Evolutionary conservation across 352 stramenopile species (phyloP), one percentile per base, ranked within the genome.

Genomic region (Globisporangium acanthophoron): DNA sequence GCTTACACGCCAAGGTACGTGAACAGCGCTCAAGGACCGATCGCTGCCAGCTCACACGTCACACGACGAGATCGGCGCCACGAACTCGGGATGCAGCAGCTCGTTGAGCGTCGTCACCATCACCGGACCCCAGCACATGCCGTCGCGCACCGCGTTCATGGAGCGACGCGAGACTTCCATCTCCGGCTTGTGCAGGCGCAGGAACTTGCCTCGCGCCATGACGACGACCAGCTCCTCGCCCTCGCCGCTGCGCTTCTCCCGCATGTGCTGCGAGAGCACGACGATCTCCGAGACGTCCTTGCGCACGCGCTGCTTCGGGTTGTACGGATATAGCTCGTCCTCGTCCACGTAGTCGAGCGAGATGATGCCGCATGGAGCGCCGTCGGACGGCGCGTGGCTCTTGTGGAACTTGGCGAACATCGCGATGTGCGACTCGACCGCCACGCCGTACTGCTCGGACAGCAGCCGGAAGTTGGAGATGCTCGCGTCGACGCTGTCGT

Each of bases 251-350:
- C 18, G 40, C 12, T 57, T 57, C 48, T 49, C 50, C 24, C 59
- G 53, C 39, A 21, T 53, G 40, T 56, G 39, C 15, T 52, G 48
- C 0, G 68, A 70, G 29, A 48, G 43, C 20, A 48, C 43, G n/a
- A 48, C n/a, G 43, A 48, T 48, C 43, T 66, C 64, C 43, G 71
- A 76, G 35, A 69, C 61, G 41, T 78, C 66, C 51, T 71, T 70
- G 2, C 61, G 66, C 0, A 76, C 54, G 9, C 69, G 52, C 21
- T 65, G 59, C 12, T 31, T 37, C 12, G 66, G 59, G 5, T 29
- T 50, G 52, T 87, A 84, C 41, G 71, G 76, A 48, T 84, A 73
- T 40, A 87, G 46, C 21, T 76, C 73, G 64, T 87, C 74, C 7
- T 70, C 57, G 40, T 84, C 74, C 20, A 87, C 75, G 3, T 39